Percentiles rank a stretch among this genome's conserved stretches.
These are phyloP conservation scores for Aspergillus sp. DNA, from an alignment of 2,329 filamentous ascomycete species.

Conservation along the genomic window DNA sequence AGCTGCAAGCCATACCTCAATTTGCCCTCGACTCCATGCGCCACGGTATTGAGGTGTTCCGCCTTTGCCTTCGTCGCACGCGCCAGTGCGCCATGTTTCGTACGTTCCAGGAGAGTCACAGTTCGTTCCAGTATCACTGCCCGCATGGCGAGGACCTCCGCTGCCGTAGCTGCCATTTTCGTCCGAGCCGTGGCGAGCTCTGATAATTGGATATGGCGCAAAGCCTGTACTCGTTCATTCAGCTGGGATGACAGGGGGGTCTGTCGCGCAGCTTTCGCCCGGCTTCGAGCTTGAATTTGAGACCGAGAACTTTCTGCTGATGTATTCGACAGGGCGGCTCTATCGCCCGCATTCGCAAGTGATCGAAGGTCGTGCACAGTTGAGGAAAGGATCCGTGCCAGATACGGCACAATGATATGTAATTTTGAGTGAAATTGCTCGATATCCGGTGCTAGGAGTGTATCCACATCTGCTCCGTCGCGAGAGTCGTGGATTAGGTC, in stretches of 20 bases:
- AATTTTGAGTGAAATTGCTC: constrained; percentile 35
- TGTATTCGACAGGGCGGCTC: constrained; percentile 5
- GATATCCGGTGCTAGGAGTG: constrained; percentile 36
- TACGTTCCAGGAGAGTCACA: constrained; percentile 41
- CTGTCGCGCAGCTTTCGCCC: constrained; percentile 7
- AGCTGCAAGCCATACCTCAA: constrained; percentile 30
- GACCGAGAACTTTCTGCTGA: constrained; percentile 15
- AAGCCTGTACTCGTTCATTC: constrained; percentile 23
- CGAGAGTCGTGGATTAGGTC: constrained; percentile 19
- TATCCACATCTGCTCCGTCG: constrained; percentile 24
- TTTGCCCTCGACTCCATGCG: constrained; percentile 38
- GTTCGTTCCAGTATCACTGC: constrained; percentile 37
- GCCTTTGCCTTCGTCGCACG: constrained; percentile 39
- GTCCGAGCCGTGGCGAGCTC: constrained; percentile 34
- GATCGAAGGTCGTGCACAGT: constrained; percentile 28
- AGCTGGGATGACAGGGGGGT: constrained; percentile 28
- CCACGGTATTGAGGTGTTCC: constrained; percentile 40
- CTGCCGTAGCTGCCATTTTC: constrained; percentile 35
- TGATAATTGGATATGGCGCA: constrained; percentile 33
- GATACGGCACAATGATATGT: constrained; percentile 22
- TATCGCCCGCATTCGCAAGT: constrained; percentile 21
- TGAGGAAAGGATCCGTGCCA: constrained; percentile 28
- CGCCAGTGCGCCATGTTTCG: constrained; percentile 38
- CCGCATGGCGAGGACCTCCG: constrained; percentile 32
- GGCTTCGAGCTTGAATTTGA: constrained; percentile 15